Base-by-base conservation (phyloP, 768 basidiomycete species). In the Suillus subluteus region DNA sequence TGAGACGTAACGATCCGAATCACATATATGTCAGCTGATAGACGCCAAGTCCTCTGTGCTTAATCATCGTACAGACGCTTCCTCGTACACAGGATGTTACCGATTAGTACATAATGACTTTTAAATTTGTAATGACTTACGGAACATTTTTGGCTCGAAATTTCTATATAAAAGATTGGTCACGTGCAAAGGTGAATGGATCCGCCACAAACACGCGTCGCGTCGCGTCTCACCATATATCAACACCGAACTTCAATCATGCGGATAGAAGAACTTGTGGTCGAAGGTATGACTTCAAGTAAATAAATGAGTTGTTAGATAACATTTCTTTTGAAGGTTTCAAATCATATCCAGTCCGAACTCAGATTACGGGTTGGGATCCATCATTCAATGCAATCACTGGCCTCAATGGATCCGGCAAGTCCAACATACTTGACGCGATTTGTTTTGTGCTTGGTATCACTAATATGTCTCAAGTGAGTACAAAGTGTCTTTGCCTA, bases 391-490 rank as follows among this genome's bases (percentile, higher is more conserved):
- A 99, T 76, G 98, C 98, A 6, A 99, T 99, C 79, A 98, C 95
- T 6, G 96, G 96, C 56, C 86, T 94, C 70, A 95, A 95, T 82
- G 95, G 95, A 3, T 97, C 95, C 0, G 97, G 97, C 72, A 99
- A 99, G 82, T 98, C 96, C 66, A 99, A 99, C 81, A 99, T 99
- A 73, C 88, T 99, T 69, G 98, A 99, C 82, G 96, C 98, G 66
- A 99, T 99, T 79, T 98, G 96, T 79, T 99, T 99, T 76, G 98
- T 98, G 18, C 85, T 99, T 23, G 98, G 98, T 18, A 94, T 99
- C 70, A 99, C 96, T 2, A 99, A 98, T 77, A 94, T 98, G 91
- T 82, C 91, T n/a, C 89, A 91, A 68, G 96, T 94, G 68, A 64
- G 87, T 8, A 66, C 7, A 35, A 46, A 12, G 37, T 61, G 18